A percentile compares a stretch with the other conserved stretches of the same genome.
Conservation (phyloP, 176 grass and related monocot genomes). For the Bromus sterilis region DNA sequence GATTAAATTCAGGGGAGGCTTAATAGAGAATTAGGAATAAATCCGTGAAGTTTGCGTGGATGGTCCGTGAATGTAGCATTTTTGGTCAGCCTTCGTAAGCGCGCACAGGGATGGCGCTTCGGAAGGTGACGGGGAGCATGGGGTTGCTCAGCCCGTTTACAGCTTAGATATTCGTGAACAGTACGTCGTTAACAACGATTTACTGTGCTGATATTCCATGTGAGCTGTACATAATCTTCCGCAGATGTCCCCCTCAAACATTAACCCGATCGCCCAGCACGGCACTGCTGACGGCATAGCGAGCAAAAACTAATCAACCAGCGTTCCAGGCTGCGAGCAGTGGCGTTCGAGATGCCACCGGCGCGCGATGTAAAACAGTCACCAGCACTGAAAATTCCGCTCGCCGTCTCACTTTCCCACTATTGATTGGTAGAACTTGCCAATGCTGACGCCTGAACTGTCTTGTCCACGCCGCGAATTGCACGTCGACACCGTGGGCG, state of each 20-base stretch:
- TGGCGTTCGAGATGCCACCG: slow-evolving; percentile 9
- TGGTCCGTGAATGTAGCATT: too few relatives aligned
- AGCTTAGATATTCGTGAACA: neutral
- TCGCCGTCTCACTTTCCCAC: neutral
- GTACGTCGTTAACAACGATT: neutral
- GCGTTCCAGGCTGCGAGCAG: slow-evolving; percentile 1
- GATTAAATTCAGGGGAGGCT: too few relatives aligned
- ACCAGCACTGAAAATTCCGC: neutral
- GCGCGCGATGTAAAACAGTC: neutral
- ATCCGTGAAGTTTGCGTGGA: too few relatives aligned
- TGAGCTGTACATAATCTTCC: neutral
- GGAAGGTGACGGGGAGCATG: too few relatives aligned
- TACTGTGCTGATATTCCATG: neutral
- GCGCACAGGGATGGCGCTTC: too few relatives aligned
- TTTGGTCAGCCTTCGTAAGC: too few relatives aligned
- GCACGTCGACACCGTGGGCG: neutral
- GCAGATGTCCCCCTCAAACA: neutral
- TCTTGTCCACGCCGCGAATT: neutral
- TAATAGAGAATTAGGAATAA: too few relatives aligned
- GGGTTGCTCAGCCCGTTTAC: too few relatives aligned
- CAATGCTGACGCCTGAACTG: neutral
- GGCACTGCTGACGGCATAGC: neutral
- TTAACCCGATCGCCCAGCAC: neutral
- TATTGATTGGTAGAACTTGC: neutral
- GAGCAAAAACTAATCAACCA: neutral